These are phyloP conservation scores for Mortierella sp. DNA, from an alignment of 371 early-diverging fungal species.

Conservation along the genomic window DNA sequence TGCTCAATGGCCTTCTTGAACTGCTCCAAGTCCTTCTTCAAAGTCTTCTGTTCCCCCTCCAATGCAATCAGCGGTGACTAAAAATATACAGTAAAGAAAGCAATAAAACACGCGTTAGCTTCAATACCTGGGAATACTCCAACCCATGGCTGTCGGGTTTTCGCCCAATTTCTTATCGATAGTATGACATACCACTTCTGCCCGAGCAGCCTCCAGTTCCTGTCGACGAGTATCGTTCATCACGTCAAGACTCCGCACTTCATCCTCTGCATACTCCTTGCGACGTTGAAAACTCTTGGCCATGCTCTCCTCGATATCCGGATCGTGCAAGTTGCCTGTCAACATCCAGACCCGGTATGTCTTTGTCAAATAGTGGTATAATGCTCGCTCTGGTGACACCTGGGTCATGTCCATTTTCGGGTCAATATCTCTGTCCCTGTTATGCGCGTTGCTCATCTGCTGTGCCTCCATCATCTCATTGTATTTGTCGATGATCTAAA, in stretches of 20 bases:
- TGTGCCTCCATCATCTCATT: conserved; percentile 63
- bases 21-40: conserved; percentile 49
- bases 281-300: conserved; percentile 41
- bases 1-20: conserved; percentile 46
- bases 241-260: conserved; percentile 29
- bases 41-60: conserved; percentile 63
- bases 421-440: conserved; percentile 39
- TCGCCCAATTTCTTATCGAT: conserved; percentile 25
- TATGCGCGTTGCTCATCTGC: conserved; percentile 31
- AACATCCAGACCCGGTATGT: conserved; percentile 52
- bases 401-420: conserved; percentile 62
- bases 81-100: conserved; percentile 50
- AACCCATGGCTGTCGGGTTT: conserved; percentile 62
- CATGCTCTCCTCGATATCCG: conserved; percentile 37
- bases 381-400: conserved; percentile 45
- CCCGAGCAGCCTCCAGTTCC: conserved; percentile 28
- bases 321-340: conserved; percentile 34
- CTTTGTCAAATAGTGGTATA: conserved; percentile 41
- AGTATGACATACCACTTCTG: conserved; percentile 67
- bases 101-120: conserved; percentile 57
- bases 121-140: conserved; percentile 40
- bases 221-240: conserved; percentile 15
- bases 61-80: conserved; percentile 72
- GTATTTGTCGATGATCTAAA: conserved; percentile 56
- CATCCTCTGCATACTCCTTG: conserved; percentile 37